Percentiles rank a stretch among this genome's conserved stretches.
phyloP scores from a whole-genome alignment of 345 rosid species.

The Cardamine chenopodiifolia region DNA sequence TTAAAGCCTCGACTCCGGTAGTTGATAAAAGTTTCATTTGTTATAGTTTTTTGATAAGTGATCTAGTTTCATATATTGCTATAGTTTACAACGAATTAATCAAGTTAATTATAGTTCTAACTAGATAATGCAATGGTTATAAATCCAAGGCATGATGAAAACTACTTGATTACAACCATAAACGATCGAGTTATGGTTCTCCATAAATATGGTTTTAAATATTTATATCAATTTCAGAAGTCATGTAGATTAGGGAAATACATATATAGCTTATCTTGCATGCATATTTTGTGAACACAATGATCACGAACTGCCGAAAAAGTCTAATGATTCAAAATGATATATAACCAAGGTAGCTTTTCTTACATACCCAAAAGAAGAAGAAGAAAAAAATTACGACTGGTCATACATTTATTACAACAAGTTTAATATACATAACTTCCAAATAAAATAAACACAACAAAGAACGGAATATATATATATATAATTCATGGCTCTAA shows the following conservation, averaged over 20 bases:
- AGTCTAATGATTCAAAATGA: conserved; percentile 35
- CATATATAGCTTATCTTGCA: conserved; percentile 12
- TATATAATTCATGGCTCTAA: conserved; percentile 13
- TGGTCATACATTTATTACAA: conserved; percentile 28
- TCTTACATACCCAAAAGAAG: conserved; percentile 33
- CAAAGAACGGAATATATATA: conserved; percentile 8
- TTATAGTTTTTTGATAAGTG: background rate
- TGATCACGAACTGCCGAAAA: conserved; percentile 28
- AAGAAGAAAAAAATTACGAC: background rate
- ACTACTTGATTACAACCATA: background rate
- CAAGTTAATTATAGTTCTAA: background rate
- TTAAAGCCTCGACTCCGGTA: background rate
- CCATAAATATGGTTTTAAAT: conserved; percentile 2
- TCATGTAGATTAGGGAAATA: conserved; percentile 8
- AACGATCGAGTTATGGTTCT: background rate
- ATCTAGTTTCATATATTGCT: background rate
- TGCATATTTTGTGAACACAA: conserved; percentile 28
- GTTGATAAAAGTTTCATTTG: background rate
- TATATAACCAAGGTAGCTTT: conserved; percentile 34
- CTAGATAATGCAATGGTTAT: background rate
- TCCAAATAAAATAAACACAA: conserved; percentile 16
- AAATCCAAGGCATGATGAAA: background rate
- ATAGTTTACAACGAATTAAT: background rate
- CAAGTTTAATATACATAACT: conserved; percentile 13
- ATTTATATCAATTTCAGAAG: conserved; percentile 4